Evolutionary conservation across 257 asterid species (phyloP).

Genomic region (Agastache rugosa): DNA sequence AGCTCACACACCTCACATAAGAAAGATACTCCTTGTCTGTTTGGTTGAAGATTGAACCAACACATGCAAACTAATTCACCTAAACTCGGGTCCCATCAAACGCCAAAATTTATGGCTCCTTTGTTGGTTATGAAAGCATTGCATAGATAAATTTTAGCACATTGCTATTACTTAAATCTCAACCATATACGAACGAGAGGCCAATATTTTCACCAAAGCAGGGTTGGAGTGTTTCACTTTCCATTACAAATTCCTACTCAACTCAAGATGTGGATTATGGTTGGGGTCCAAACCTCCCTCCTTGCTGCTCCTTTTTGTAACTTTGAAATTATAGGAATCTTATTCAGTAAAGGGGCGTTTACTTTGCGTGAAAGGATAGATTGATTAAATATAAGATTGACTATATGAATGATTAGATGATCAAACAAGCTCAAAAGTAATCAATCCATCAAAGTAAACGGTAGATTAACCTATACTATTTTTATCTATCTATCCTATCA

Average conservation of each 20-base stretch:
- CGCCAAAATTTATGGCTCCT: background rate
- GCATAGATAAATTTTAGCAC: background rate
- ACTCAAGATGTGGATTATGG: background rate
- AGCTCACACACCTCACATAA: background rate
- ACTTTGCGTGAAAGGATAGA: too few species aligned
- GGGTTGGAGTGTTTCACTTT: background rate
- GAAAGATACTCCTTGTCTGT: background rate
- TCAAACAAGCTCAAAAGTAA: too few species aligned
- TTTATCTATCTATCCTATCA: too few species aligned
- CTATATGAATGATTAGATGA: too few species aligned
- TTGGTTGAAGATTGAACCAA: constrained; percentile 12
- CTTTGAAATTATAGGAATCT: background rate
- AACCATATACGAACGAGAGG: background rate
- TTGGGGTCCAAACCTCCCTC: background rate
- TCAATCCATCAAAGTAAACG: too few species aligned
- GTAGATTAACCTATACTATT: too few species aligned
- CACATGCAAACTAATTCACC: constrained; percentile 8
- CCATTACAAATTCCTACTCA: background rate
- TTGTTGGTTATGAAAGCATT: background rate
- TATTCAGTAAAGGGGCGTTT: too few species aligned
- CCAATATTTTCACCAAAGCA: background rate
- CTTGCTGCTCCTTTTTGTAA: background rate
- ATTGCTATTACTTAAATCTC: background rate
- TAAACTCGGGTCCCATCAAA: background rate
- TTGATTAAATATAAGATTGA: too few species aligned